A percentile compares a stretch with the other conserved stretches of the same genome.
Evolutionary conservation across 1,284 basidiomycete species (phyloP).

Genomic region (Papiliotrema nemorosa): DNA sequence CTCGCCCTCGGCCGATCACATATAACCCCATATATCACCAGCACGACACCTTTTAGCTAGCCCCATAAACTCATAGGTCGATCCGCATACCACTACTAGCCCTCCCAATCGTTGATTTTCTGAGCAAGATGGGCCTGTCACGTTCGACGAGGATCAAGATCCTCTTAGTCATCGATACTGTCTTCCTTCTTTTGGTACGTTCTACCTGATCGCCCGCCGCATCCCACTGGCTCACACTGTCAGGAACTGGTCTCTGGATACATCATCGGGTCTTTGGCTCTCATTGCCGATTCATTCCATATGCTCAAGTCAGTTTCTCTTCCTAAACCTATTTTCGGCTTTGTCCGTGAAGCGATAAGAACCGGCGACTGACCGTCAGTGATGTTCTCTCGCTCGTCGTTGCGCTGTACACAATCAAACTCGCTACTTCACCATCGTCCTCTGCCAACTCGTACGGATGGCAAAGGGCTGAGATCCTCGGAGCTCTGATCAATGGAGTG

Average conservation of each 20-base stretch:
- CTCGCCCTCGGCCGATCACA: too few relatives aligned
- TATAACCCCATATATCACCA: too few relatives aligned
- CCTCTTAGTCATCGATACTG: conserved; percentile 75
- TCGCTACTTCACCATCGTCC: conserved; percentile 50
- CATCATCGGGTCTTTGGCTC: conserved; percentile 87
- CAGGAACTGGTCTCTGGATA: conserved; percentile 62
- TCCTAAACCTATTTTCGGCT: not conserved
- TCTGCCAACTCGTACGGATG: conserved; percentile 56
- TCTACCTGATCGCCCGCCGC: not conserved
- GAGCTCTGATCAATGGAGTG: conserved; percentile 91
- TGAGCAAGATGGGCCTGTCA: conserved; percentile 61
- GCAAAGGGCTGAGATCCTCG: conserved; percentile 98
- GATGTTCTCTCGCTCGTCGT: conserved; percentile 94
- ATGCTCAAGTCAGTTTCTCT: conserved; percentile 77
- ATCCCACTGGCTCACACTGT: conserved; percentile 5
- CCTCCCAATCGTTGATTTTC: too few relatives aligned
- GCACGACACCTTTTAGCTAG: too few relatives aligned
- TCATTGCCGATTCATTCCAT: conserved; percentile 96
- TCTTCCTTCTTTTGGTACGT: conserved; percentile 89
- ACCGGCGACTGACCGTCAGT: conserved; percentile 51
- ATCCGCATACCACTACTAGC: too few relatives aligned
- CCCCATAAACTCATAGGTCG: too few relatives aligned
- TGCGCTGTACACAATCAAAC: conserved; percentile 94
- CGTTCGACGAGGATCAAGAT: conserved; percentile 73
- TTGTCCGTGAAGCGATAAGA: too few relatives aligned